Percentiles rank a stretch among this genome's conserved stretches.
Conservation (phyloP, 805 yeast genomes). For the Metschnikowia sp. region DNA sequence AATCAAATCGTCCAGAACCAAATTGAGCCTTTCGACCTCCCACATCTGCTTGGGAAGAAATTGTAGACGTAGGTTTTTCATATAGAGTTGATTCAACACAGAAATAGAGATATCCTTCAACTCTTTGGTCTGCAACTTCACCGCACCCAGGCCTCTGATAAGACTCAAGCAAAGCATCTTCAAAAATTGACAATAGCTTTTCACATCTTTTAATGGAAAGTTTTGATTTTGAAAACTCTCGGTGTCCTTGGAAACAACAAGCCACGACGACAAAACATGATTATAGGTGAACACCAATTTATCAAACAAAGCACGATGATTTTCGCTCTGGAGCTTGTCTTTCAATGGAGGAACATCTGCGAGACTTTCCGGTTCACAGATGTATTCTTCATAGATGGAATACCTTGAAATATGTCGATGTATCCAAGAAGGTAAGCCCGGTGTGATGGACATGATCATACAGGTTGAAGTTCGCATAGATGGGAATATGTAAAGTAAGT, state of each 20-base stretch:
- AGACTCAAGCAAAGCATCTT: conserved; percentile 49
- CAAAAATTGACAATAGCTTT: conserved; percentile 44
- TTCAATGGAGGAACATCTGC: neutral
- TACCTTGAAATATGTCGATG: conserved; percentile 22
- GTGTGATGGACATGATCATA: conserved; percentile 40
- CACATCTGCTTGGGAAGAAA: conserved; percentile 53
- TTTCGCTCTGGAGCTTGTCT: neutral
- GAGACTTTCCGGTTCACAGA: neutral
- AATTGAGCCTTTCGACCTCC: conserved; percentile 36
- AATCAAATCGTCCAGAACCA: conserved; percentile 29
- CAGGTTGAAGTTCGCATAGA: conserved; percentile 34
- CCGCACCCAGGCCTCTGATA: conserved; percentile 18
- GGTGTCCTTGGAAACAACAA: conserved; percentile 62
- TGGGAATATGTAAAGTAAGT: conserved; percentile 38
- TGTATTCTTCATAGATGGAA: conserved; percentile 14
- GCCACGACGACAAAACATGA: conserved; percentile 64
- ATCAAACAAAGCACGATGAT: conserved; percentile 27
- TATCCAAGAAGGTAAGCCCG: conserved; percentile 36
- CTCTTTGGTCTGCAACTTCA: neutral
- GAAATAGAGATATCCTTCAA: conserved; percentile 40
- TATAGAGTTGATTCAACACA: conserved; percentile 60
- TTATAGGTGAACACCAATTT: conserved; percentile 46
- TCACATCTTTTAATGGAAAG: conserved; percentile 37
- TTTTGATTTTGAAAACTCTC: conserved; percentile 49
- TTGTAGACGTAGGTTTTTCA: conserved; percentile 59